Percentiles rank a stretch among this genome's conserved stretches.
Evolutionary conservation across 2,329 filamentous ascomycete species (phyloP).

Genomic region (Calonectria pseudoturangicola): DNA sequence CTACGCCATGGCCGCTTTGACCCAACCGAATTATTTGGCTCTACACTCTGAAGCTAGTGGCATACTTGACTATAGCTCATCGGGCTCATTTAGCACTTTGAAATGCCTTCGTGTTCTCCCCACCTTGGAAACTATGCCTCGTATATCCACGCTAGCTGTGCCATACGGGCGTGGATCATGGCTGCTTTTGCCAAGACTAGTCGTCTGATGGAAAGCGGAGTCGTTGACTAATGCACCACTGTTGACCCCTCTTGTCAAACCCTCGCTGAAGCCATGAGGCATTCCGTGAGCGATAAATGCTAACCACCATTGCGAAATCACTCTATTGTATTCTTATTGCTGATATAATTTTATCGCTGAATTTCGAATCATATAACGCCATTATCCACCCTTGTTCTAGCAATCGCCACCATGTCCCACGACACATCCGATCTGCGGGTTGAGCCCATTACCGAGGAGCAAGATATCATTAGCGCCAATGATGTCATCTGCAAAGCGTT

Average conservation of each 20-base stretch:
- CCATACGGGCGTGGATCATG: neutral
- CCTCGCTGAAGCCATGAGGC: neutral
- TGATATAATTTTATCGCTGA: neutral
- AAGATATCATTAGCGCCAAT: slow-evolving; percentile 55
- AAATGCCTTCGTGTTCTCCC: neutral
- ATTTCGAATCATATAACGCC: neutral
- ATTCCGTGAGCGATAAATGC: slow-evolving; percentile 6
- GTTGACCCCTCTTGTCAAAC: neutral
- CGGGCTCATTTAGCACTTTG: neutral
- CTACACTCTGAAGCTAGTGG: too few species aligned
- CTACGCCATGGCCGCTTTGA: too few species aligned
- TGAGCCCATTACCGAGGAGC: slow-evolving; percentile 53
- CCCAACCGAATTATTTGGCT: too few species aligned
- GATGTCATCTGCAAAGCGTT: slow-evolving; percentile 61
- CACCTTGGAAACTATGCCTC: neutral
- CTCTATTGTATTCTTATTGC: too few species aligned
- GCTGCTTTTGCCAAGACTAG: slow-evolving; percentile 11
- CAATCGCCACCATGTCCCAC: slow-evolving; percentile 29
- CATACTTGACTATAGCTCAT: too few species aligned
- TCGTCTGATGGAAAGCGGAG: slow-evolving; percentile 21
- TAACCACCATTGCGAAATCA: neutral
- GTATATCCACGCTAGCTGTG: neutral
- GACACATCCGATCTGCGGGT: slow-evolving; percentile 46
- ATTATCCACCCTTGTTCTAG: neutral
- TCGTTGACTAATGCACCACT: slow-evolving; percentile 13